phyloP scores from a whole-genome alignment of 352 stramenopile species.

The Aphanomyces euteiches region DNA sequence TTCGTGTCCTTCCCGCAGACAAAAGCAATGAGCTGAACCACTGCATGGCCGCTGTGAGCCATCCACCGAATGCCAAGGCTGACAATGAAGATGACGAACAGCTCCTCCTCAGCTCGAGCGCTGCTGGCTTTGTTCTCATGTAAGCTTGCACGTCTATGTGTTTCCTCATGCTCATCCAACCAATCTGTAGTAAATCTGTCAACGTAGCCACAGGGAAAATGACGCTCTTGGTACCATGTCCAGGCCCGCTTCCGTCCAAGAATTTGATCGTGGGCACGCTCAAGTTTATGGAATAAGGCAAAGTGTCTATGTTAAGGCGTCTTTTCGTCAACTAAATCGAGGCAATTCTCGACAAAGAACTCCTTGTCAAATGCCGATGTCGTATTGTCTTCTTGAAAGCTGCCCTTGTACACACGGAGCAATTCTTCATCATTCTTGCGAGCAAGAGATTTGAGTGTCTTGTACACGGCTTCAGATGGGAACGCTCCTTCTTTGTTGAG shows the following conservation, averaged over 20 bases:
- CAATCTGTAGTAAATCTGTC: slow-evolving; percentile 24
- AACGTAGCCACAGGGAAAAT: slow-evolving; percentile 64
- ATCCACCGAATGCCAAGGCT: slow-evolving; percentile 35
- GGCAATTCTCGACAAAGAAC: slow-evolving; percentile 81
- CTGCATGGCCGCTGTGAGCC: slow-evolving; percentile 66
- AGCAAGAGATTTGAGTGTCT: slow-evolving; percentile 79
- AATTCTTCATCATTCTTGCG: slow-evolving; percentile 77
- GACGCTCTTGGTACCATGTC: slow-evolving; percentile 78
- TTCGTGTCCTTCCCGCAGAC: slow-evolving; percentile 66
- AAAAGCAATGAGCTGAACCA: slow-evolving; percentile 69
- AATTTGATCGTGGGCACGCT: slow-evolving; percentile 73
- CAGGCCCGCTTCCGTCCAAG: slow-evolving; percentile 67
- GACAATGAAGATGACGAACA: slow-evolving; percentile 40
- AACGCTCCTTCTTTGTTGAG: slow-evolving; percentile 79
- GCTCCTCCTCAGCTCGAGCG: slow-evolving; percentile 49
- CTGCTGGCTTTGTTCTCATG: slow-evolving; percentile 82
- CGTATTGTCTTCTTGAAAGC: slow-evolving; percentile 48
- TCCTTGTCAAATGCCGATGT: slow-evolving; percentile 56
- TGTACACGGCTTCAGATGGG: slow-evolving; percentile 57
- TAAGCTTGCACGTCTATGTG: slow-evolving; percentile 37
- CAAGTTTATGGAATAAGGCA: slow-evolving; percentile 31
- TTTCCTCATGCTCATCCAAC: slow-evolving; percentile 3
- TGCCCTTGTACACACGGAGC: slow-evolving; percentile 74
- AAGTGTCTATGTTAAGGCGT: background rate
- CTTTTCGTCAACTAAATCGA: slow-evolving; percentile 69